These are phyloP conservation scores for Mortierella sp. DNA, from an alignment of 371 early-diverging fungal genomes.

Conservation along the genomic window DNA sequence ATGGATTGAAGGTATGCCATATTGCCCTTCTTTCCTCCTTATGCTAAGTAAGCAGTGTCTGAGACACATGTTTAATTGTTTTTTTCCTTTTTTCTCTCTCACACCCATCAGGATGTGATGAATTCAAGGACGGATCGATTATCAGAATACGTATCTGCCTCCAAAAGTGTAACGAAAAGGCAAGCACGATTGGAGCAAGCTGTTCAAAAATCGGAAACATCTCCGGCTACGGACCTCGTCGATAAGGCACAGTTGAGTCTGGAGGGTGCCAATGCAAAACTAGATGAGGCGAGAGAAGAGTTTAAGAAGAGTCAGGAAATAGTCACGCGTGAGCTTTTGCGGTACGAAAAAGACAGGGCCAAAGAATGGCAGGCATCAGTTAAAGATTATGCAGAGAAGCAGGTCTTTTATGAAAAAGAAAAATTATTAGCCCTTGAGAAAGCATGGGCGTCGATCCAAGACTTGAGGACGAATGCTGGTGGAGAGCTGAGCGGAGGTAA, in stretches of 20 bases:
- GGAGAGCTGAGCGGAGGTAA: conserved; percentile 3
- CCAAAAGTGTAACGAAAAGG: conserved; percentile 65
- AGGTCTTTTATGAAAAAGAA: conserved; percentile 63
- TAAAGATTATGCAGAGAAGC: conserved; percentile 62
- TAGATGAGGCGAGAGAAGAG: conserved; percentile 54
- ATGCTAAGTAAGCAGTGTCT: not conserved
- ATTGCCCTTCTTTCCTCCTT: not conserved
- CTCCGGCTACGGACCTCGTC: conserved; percentile 54
- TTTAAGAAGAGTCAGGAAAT: conserved; percentile 63
- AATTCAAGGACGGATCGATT: conserved; percentile 67
- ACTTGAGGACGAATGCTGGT: conserved; percentile 48
- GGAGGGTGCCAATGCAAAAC: conserved; percentile 56
- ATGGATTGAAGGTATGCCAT: conserved; percentile 62
- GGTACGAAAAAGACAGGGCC: conserved; percentile 65
- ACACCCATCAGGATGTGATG: conserved; percentile 59
- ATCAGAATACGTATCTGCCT: conserved; percentile 67
- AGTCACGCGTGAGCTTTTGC: conserved; percentile 65
- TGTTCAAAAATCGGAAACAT: conserved; percentile 54
- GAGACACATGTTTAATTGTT: not conserved
- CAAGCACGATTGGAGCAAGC: conserved; percentile 61
- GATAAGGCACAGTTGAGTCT: conserved; percentile 62
- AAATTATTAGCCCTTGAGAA: conserved; percentile 65
- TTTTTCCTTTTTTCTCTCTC: not conserved
- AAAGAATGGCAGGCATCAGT: conserved; percentile 62
- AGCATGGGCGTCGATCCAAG: conserved; percentile 56